Evolutionary conservation across 2,329 filamentous ascomycete genomes (phyloP).

Genomic region (Botryotinia narcissicola): DNA sequence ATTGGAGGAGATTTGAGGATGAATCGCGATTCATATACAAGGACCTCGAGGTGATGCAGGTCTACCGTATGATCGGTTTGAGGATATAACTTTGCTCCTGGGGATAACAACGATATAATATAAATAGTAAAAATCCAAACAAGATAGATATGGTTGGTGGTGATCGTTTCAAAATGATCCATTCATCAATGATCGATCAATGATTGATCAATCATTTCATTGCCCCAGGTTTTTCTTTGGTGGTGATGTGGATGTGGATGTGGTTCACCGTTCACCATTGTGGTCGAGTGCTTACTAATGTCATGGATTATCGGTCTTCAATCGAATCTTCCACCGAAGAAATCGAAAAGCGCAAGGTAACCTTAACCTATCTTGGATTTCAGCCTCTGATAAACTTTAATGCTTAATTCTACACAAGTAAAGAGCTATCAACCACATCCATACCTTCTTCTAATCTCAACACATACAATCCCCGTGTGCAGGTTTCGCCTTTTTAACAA

Average conservation of each 20-base stretch:
- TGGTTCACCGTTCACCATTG: background rate
- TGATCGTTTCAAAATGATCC: background rate
- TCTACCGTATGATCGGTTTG: background rate
- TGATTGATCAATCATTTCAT: background rate
- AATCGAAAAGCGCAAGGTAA: slow-evolving; percentile 7
- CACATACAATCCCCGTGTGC: slow-evolving; percentile 30
- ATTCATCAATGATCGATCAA: background rate
- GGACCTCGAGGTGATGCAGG: background rate
- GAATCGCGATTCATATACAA: background rate
- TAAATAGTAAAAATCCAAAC: background rate
- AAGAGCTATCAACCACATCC: slow-evolving; percentile 19
- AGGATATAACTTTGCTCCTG: background rate
- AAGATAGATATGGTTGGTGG: background rate
- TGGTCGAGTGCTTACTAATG: slow-evolving; percentile 11
- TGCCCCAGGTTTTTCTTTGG: background rate
- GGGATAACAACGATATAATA: background rate
- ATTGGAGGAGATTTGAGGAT: background rate
- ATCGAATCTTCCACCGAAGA: slow-evolving; percentile 3
- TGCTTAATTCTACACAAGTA: slow-evolving; percentile 1
- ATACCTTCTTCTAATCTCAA: slow-evolving; percentile 3
- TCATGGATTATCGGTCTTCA: background rate
- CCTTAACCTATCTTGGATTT: slow-evolving; percentile 15
- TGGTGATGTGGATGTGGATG: background rate
- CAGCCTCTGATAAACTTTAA: slow-evolving; percentile 19
- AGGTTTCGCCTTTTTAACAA: slow-evolving; percentile 35